These are phyloP conservation scores for Hypericum perforatum DNA, from an alignment of 345 rosid genomes.

Conservation along the genomic window DNA sequence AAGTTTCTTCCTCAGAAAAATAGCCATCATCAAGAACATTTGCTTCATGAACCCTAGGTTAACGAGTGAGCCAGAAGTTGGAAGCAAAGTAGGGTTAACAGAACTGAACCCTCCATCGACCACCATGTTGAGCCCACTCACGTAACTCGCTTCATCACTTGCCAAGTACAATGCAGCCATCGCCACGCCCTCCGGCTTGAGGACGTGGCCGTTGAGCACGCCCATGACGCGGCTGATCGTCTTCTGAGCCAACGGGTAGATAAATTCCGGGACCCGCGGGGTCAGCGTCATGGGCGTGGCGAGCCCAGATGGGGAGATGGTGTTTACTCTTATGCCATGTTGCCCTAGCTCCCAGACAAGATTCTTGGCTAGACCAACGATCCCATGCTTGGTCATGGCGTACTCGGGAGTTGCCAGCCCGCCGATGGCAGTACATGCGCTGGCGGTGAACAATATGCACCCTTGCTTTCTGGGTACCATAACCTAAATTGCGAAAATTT, in stretches of 20 bases:
- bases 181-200: conserved; percentile 21
- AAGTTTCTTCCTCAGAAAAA: too few relatives aligned
- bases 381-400: conserved; percentile 19
- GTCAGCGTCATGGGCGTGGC: not conserved
- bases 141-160: conserved; percentile 33
- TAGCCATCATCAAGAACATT: too few relatives aligned
- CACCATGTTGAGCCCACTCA: conserved; percentile 30
- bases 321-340: conserved; percentile 35
- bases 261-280: not conserved
- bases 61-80: too few relatives aligned
- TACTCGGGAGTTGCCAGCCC: conserved; percentile 20
- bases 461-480: conserved; percentile 27
- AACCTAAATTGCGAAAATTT: too few relatives aligned
- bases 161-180: conserved; percentile 28
- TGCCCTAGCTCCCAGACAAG: conserved; percentile 30
- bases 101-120: conserved; percentile 37
- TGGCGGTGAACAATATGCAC: conserved; percentile 28
- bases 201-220: conserved; percentile 23
- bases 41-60: too few relatives aligned
- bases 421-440: conserved; percentile 20
- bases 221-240: not conserved
- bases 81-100: too few relatives aligned
- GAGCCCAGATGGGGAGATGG: conserved; percentile 24
- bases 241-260: not conserved
- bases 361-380: conserved; percentile 27